phyloP scores from a whole-genome alignment of 1,284 basidiomycete species.

The Phlebopus sp. region DNA sequence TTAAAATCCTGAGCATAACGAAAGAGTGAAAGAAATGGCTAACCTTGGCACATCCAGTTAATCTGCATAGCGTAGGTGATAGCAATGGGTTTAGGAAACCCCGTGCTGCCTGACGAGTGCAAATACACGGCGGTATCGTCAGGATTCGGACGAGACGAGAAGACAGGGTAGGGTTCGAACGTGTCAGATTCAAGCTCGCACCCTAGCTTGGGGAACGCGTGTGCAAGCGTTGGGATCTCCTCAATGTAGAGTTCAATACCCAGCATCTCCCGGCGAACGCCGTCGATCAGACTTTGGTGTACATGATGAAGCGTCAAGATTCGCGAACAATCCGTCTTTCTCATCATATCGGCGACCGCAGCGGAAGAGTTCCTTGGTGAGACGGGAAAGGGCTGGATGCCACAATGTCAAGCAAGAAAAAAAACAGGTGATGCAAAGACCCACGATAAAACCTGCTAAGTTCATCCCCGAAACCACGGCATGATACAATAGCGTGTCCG shows the following conservation, averaged over 20 bases:
- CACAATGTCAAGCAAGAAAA: background rate
- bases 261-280: slow-evolving; percentile 13
- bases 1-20: background rate
- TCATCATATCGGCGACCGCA: slow-evolving; percentile 31
- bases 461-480: slow-evolving; percentile 28
- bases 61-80: slow-evolving; percentile 24
- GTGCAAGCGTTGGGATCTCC: slow-evolving; percentile 30
- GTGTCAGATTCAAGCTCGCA: slow-evolving; percentile 22
- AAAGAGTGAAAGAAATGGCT: slow-evolving; percentile 3
- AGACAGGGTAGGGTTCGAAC: slow-evolving; percentile 29
- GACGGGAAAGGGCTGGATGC: slow-evolving; percentile 33
- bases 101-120: slow-evolving; percentile 40
- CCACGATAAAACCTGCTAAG: slow-evolving; percentile 32
- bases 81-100: slow-evolving; percentile 35
- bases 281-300: slow-evolving; percentile 26
- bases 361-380: slow-evolving; percentile 33
- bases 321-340: slow-evolving; percentile 27
- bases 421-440: background rate
- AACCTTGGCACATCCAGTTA: slow-evolving; percentile 24
- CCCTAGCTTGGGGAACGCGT: slow-evolving; percentile 34
- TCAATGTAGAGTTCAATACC: slow-evolving; percentile 12
- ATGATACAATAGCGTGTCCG: slow-evolving; percentile 35
- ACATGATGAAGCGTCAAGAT: slow-evolving; percentile 30
- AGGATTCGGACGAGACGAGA: slow-evolving; percentile 13
- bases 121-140: slow-evolving; percentile 28